Conservation (phyloP, 805 yeast species). For the Blastobotrys peoriensis region DNA sequence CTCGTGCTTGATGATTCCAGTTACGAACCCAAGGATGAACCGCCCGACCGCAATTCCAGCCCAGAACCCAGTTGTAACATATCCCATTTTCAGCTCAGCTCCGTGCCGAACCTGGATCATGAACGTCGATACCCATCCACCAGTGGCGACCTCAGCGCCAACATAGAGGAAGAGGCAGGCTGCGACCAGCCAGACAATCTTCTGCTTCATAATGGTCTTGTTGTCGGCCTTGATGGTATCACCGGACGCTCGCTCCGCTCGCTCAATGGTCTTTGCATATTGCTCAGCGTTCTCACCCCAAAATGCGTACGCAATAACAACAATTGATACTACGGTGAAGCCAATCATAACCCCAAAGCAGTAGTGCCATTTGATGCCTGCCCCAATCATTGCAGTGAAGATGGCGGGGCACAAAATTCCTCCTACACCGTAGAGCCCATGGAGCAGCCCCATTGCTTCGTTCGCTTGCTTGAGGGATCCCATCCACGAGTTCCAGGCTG, state of each 20-base stretch:
- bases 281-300: constrained; percentile 23
- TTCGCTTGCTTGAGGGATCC: constrained; percentile 46
- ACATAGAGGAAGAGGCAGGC: constrained; percentile 54
- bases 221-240: constrained; percentile 4
- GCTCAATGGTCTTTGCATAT: constrained; percentile 7
- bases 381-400: constrained; percentile 48
- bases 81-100: constrained; percentile 44
- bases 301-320: constrained; percentile 40
- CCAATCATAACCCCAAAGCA: constrained; percentile 47
- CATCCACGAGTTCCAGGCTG: constrained; percentile 47
- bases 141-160: constrained; percentile 64
- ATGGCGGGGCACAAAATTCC: constrained; percentile 65
- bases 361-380: constrained; percentile 48
- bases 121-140: constrained; percentile 67
- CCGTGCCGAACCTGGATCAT: constrained; percentile 50
- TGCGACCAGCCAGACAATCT: constrained; percentile 40
- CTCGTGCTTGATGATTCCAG: constrained; percentile 20
- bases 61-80: constrained; percentile 67
- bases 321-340: constrained; percentile 31
- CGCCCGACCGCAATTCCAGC: constrained; percentile 64
- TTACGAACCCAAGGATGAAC: constrained; percentile 40
- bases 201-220: constrained; percentile 6
- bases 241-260: constrained; percentile 1
- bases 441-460: constrained; percentile 53
- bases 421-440: constrained; percentile 68